Base-by-base conservation (phyloP, 495 filamentous ascomycete species). In the Durotheca rogersii region DNA sequence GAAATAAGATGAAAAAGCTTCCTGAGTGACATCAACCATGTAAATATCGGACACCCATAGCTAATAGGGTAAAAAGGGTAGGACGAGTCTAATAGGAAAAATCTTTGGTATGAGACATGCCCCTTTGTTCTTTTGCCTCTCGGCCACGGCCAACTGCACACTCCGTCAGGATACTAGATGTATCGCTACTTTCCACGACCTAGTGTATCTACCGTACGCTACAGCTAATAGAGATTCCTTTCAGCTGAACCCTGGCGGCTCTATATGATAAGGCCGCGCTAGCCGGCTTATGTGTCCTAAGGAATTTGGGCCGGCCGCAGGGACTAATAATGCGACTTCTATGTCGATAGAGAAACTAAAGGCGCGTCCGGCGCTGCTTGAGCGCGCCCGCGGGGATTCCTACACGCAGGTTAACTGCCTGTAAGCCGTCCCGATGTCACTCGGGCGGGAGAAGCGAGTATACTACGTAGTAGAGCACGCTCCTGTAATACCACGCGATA, bases 291-390 rank as follows among this genome's bases (percentile, higher is more conserved):
- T 4, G 4, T 53, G 36, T 42, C 45, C 44, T 31, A 54, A n/a
- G n/a, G n/a, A n/a, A 54, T 49, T 19, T 54, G 33, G 41, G 17
- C 51, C 50, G 51, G 50, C 56, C 50, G 56, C 50, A 59, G 50
- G 34, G 29, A 36, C 45, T 53, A 53, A n/a, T n/a, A n/a, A 53
- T 50, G 45, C 50, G 41, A 30, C 21, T 7, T 51, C 30, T 41
- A 33, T 57, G 36, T 57, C 5, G 19, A 47, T 51, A 41, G 36
- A 51, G 47, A 47, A 51, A 23, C 21, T 37, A 43, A 58, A 34
- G 23, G n/a, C n/a, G n/a, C n/a, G n/a, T n/a, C 21, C 33, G 35
- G 46, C 34, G 45, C 35, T 53, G 35, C 27, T 49, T 25, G 33
- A 53, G 39, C 23, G 30, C n/a, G 10, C 23, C 42, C 15, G 19